phyloP scores from a whole-genome alignment of 2,329 filamentous ascomycete species.

The Verticillium tricorpus region DNA sequence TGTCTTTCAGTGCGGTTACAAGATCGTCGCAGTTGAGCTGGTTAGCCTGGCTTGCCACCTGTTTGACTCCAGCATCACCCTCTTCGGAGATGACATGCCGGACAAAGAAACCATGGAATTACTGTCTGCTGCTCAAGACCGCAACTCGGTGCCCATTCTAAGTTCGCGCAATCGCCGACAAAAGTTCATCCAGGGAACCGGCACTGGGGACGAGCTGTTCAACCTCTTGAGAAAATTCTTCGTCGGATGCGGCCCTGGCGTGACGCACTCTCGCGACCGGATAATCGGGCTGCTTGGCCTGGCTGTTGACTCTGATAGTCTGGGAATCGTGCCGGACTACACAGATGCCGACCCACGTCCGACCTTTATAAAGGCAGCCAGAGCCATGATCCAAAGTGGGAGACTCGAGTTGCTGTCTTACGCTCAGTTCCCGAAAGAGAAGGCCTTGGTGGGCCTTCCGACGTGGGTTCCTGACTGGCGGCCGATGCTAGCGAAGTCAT shows the following conservation, averaged over 20 bases:
- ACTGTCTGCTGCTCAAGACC: not conserved
- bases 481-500: slow-evolving; percentile 2
- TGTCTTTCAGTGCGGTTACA: slow-evolving; percentile 21
- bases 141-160: not conserved
- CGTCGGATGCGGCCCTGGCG: slow-evolving; percentile 7
- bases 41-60: slow-evolving; percentile 16
- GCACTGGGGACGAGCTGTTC: slow-evolving; percentile 13
- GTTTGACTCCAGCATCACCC: slow-evolving; percentile 8
- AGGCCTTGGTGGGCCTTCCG: slow-evolving; percentile 15
- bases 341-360: not conserved
- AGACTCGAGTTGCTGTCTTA: slow-evolving; percentile 6
- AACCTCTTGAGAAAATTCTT: slow-evolving; percentile 15
- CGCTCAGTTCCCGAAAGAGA: slow-evolving; percentile 9
- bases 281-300: slow-evolving; percentile 19
- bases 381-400: slow-evolving; percentile 4
- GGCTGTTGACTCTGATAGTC: slow-evolving; percentile 1
- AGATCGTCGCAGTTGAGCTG: slow-evolving; percentile 18
- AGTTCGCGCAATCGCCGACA: slow-evolving; percentile 1
- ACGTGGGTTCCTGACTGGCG: slow-evolving; percentile 35
- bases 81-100: not conserved
- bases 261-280: slow-evolving; percentile 15
- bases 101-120: not conserved
- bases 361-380: slow-evolving; percentile 4
- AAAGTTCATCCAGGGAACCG: slow-evolving; percentile 10
- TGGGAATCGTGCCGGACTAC: slow-evolving; percentile 7